These are phyloP conservation scores for Diatrype stigma DNA, from an alignment of 2,329 filamentous ascomycete genomes.

Conservation along the genomic window DNA sequence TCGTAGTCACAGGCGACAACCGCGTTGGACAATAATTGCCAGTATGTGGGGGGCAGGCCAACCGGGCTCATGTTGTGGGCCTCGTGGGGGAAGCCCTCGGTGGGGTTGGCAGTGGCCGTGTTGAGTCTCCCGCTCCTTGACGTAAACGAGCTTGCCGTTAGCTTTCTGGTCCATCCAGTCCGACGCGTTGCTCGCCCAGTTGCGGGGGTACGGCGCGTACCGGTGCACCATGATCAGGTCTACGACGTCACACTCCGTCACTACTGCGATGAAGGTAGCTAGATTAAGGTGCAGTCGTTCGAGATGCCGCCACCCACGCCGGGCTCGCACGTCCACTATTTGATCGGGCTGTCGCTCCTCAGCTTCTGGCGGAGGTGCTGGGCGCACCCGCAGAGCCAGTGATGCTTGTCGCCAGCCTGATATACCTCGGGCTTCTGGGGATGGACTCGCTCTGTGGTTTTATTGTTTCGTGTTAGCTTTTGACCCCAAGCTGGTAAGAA, in stretches of 20 bases:
- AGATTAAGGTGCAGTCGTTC: conserved; percentile 24
- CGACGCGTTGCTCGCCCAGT: conserved; percentile 20
- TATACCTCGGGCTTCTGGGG: conserved; percentile 19
- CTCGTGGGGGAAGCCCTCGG: conserved; percentile 21
- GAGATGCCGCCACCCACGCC: conserved; percentile 28
- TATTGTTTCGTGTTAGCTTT: background rate
- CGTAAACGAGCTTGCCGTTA: conserved; percentile 25
- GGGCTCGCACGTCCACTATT: conserved; percentile 26
- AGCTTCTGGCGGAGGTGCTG: conserved; percentile 20
- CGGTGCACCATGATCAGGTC: conserved; percentile 26
- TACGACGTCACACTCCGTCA: conserved; percentile 23
- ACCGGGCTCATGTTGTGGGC: conserved; percentile 24
- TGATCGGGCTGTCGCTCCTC: conserved; percentile 23
- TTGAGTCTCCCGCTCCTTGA: conserved; percentile 39
- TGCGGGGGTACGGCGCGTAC: conserved; percentile 20
- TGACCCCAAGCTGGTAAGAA: background rate
- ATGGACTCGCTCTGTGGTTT: conserved; percentile 27
- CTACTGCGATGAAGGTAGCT: conserved; percentile 20
- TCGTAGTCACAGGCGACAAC: conserved; percentile 16
- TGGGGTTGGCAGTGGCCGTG: conserved; percentile 36
- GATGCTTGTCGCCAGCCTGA: conserved; percentile 13
- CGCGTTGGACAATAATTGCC: conserved; percentile 25
- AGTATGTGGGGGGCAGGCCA: conserved; percentile 28
- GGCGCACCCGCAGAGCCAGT: conserved; percentile 30
- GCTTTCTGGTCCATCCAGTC: conserved; percentile 20